Evolutionary conservation across 345 rosid genomes (phyloP).

Genomic region (Dipteronia sinensis): DNA sequence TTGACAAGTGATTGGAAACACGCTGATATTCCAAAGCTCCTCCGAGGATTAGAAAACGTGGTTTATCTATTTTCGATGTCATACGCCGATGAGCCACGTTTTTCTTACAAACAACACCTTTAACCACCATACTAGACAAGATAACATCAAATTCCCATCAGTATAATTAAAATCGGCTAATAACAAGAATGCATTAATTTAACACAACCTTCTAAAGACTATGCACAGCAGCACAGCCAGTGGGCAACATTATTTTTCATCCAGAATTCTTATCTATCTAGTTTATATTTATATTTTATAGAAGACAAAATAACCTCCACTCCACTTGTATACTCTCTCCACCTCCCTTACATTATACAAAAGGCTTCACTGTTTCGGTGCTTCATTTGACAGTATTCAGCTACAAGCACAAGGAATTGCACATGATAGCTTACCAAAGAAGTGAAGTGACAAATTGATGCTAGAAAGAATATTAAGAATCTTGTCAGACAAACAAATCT

Average conservation of each 20-base stretch:
- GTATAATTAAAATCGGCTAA: constrained; percentile 25
- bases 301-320: not conserved
- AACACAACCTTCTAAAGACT: constrained; percentile 3
- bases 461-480: constrained; percentile 1
- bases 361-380: not conserved
- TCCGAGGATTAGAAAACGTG: constrained; percentile 80
- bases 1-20: constrained; percentile 78
- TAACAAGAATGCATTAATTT: constrained; percentile 16
- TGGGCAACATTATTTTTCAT: constrained; percentile 3
- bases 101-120: constrained; percentile 95
- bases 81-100: constrained; percentile 95
- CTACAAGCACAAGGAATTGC: not conserved
- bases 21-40: constrained; percentile 99
- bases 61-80: constrained; percentile 83
- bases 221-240: constrained; percentile 5
- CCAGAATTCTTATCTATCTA: constrained; percentile 12
- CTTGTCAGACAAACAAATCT: not conserved
- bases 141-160: constrained; percentile 39
- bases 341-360: not conserved
- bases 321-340: not conserved
- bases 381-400: not conserved
- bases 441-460: not conserved
- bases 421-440: not conserved
- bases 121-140: constrained; percentile 71
- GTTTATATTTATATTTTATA: constrained; percentile 13